These are phyloP conservation scores for Peronospora destructor DNA, from an alignment of 352 stramenopile genomes.

Conservation along the genomic window DNA sequence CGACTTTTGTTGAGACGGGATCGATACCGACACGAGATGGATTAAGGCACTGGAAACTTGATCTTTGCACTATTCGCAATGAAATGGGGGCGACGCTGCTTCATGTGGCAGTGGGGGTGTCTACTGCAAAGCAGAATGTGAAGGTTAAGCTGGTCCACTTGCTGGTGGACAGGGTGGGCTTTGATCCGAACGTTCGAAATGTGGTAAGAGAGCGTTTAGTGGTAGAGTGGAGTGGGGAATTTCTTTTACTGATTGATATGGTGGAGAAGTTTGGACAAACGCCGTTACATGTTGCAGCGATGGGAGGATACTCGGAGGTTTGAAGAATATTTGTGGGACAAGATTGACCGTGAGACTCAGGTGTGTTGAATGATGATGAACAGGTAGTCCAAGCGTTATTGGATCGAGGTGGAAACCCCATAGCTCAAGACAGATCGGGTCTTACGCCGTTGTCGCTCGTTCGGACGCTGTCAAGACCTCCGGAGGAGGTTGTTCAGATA, in stretches of 20 bases:
- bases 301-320: conserved; percentile 57
- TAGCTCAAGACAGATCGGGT: conserved; percentile 46
- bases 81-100: conserved; percentile 54
- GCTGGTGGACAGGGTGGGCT: conserved; percentile 58
- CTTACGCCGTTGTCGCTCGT: conserved; percentile 61
- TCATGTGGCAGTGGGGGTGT: conserved; percentile 60
- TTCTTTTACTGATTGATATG: neutral
- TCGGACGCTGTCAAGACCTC: conserved; percentile 54
- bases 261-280: conserved; percentile 57
- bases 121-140: conserved; percentile 50
- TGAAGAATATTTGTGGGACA: neutral
- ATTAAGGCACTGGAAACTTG: conserved; percentile 63
- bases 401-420: conserved; percentile 40
- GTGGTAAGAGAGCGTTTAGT: conserved; percentile 26
- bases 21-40: conserved; percentile 72
- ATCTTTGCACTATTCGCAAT: conserved; percentile 55
- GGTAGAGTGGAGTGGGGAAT: neutral
- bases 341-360: neutral
- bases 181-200: conserved; percentile 64
- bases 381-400: conserved; percentile 53
- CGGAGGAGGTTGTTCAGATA: conserved; percentile 54
- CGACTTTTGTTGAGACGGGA: conserved; percentile 57
- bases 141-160: conserved; percentile 69
- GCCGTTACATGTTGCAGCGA: conserved; percentile 61
- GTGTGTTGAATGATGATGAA: neutral